Percentiles rank a stretch among this genome's conserved stretches.
Evolutionary conservation across 2,329 filamentous ascomycete species (phyloP).

Genomic region (Delphinella strobiligena): DNA sequence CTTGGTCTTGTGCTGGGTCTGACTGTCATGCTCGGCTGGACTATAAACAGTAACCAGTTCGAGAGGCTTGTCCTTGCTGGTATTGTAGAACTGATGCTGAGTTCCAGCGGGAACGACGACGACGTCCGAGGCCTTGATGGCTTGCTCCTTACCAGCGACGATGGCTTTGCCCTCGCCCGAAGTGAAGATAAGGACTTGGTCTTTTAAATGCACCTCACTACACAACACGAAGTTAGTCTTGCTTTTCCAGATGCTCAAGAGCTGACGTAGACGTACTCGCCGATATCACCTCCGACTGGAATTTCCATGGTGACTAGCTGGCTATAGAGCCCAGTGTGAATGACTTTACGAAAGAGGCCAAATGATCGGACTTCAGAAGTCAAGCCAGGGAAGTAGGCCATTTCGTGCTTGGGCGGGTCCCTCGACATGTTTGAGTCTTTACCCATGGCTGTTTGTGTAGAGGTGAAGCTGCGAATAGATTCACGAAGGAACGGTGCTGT

Average conservation of each 20-base stretch:
- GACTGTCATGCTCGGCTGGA: conserved; percentile 49
- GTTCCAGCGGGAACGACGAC: conserved; percentile 54
- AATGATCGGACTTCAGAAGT: conserved; percentile 43
- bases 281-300: conserved; percentile 51
- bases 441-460: conserved; percentile 14
- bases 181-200: conserved; percentile 54
- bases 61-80: conserved; percentile 41
- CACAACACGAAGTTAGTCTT: neutral
- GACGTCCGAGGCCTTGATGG: conserved; percentile 28
- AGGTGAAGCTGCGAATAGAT: conserved; percentile 12
- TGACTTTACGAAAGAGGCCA: conserved; percentile 47
- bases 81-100: conserved; percentile 54
- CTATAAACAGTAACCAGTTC: conserved; percentile 53
- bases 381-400: conserved; percentile 50
- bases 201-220: conserved; percentile 49
- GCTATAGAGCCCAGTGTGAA: conserved; percentile 51
- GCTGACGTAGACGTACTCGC: conserved; percentile 36
- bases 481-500: neutral
- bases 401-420: conserved; percentile 30
- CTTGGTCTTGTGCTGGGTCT: conserved; percentile 50
- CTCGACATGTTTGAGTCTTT: conserved; percentile 23
- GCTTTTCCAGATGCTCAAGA: neutral
- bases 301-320: conserved; percentile 56
- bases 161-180: conserved; percentile 46
- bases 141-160: conserved; percentile 45